Base-by-base conservation (phyloP, 805 yeast species). In the Barnettozyma botsteinii region DNA sequence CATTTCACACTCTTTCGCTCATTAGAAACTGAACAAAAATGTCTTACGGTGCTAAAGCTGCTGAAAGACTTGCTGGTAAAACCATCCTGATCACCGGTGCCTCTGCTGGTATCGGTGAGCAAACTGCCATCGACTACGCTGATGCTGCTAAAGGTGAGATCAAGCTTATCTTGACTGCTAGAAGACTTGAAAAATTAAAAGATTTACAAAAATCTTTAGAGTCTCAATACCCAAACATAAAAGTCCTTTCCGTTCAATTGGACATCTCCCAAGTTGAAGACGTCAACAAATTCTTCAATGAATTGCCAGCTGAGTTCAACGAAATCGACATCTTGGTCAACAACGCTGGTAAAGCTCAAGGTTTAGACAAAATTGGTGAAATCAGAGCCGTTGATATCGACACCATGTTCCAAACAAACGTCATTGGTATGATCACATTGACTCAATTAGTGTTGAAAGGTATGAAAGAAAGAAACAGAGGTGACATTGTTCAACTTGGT, bases 51-150 rank as follows among this genome's bases (percentile, higher is more conserved):
- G 48, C 70, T 37, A 74, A 70, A 56, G 93, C 95, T 38, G 85
- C 89, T 31, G 80, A 81, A 59, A 75, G 96, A 59, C 69, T 91
- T 25, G 78, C 83, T 18, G 83, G 83, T 35, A 89, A 91, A 59
- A 77, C 80, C 15, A 72, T 86, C 24, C 73, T 91, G 31, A 82
- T 91, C 54, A 86, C 98, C n/a, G 98, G 98, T 47, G 98, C 98
- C 7, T 85, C 96, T 20, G 79, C 96, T 13, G 98, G 98, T 41
- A 91, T 91, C 54, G 98, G 98, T 11, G 78, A 77, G 50, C 93
- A 95, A 39, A 88, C 96, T 10, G 98, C 97, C 13, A 62, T 72
- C 34, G 95, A 89, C 59, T 79, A 86, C 50, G 93, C 96, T 31
- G 78, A 57, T 18, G 85, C 87, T 13, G 70, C 91, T 18, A 67